A percentile compares a stretch with the other conserved stretches of the same genome.
Evolutionary conservation across 1,139 yeast species (phyloP).

Genomic region (Candida pseudoviswanathii): DNA sequence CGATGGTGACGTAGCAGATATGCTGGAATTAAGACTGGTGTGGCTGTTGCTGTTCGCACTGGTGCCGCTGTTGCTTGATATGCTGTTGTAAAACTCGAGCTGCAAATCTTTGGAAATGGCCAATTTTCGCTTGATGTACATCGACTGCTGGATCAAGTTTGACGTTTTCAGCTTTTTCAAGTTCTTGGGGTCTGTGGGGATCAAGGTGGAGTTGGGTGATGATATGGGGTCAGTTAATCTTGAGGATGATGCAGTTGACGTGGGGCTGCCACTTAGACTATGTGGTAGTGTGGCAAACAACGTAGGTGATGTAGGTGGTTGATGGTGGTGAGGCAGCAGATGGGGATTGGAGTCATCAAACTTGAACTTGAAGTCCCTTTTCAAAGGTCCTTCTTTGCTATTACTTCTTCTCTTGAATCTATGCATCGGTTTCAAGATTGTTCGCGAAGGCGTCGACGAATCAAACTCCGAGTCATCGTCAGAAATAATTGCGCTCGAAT

Average conservation of each 20-base stretch:
- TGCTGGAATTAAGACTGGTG: background rate
- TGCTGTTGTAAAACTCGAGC: constrained; percentile 29
- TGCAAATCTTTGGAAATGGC: constrained; percentile 44
- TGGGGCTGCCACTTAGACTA: constrained; percentile 19
- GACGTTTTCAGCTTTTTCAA: constrained; percentile 17
- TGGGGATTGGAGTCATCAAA: constrained; percentile 21
- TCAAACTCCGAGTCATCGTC: constrained; percentile 43
- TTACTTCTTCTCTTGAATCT: constrained; percentile 16
- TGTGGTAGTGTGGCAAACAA: constrained; percentile 22
- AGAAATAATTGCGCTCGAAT: constrained; percentile 26
- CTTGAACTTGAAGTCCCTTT: constrained; percentile 35
- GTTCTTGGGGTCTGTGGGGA: constrained; percentile 1
- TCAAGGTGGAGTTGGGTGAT: background rate
- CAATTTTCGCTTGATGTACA: constrained; percentile 32
- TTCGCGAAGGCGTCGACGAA: constrained; percentile 17
- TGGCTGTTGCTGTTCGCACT: background rate
- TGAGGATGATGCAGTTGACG: constrained; percentile 4
- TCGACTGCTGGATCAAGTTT: constrained; percentile 23
- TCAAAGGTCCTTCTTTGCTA: constrained; percentile 17
- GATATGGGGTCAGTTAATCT: constrained; percentile 9
- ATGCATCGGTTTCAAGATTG: constrained; percentile 22
- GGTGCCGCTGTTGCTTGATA: constrained; percentile 1
- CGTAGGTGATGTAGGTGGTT: constrained; percentile 12
- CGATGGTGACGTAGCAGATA: background rate
- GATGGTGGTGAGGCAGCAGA: constrained; percentile 12